Percentiles rank a stretch among this genome's conserved stretches.
These are phyloP conservation scores for Colletotrichum sp. DNA, from an alignment of 2,329 filamentous ascomycete species.

Conservation along the genomic window DNA sequence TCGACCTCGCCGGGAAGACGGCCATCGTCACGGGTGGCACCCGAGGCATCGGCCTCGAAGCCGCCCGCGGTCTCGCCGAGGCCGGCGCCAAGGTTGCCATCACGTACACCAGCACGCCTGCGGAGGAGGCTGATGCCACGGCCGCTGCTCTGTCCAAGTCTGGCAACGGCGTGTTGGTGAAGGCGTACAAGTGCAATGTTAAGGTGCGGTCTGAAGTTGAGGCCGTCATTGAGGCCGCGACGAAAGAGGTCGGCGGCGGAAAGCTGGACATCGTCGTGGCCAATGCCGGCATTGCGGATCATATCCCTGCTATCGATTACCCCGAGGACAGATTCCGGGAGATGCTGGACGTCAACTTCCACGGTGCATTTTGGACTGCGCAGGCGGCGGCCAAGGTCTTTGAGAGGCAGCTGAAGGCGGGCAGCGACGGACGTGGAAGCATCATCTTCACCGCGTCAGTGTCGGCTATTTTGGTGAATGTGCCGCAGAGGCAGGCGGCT, in stretches of 20 bases:
- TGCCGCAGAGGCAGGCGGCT: conserved; percentile 47
- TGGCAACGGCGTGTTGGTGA: conserved; percentile 25
- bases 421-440: conserved; percentile 31
- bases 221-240: conserved; percentile 28
- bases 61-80: conserved; percentile 9
- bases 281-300: conserved; percentile 43
- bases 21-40: conserved; percentile 13
- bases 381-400: conserved; percentile 45
- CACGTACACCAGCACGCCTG: conserved; percentile 16
- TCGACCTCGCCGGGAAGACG: conserved; percentile 20
- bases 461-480: conserved; percentile 43
- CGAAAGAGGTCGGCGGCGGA: conserved; percentile 36
- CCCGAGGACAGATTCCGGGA: conserved; percentile 40
- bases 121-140: conserved; percentile 8
- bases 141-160: conserved; percentile 13
- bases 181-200: conserved; percentile 44
- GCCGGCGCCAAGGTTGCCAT: conserved; percentile 15
- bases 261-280: conserved; percentile 46
- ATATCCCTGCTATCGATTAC: conserved; percentile 43
- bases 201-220: conserved; percentile 32
- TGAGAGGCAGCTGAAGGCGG: conserved; percentile 34
- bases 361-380: conserved; percentile 48
- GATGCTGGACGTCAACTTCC: conserved; percentile 44
- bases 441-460: conserved; percentile 46
- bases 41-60: conserved; percentile 13